phyloP scores from a whole-genome alignment of 805 yeast genomes.

The Torulaspora quercuum region DNA sequence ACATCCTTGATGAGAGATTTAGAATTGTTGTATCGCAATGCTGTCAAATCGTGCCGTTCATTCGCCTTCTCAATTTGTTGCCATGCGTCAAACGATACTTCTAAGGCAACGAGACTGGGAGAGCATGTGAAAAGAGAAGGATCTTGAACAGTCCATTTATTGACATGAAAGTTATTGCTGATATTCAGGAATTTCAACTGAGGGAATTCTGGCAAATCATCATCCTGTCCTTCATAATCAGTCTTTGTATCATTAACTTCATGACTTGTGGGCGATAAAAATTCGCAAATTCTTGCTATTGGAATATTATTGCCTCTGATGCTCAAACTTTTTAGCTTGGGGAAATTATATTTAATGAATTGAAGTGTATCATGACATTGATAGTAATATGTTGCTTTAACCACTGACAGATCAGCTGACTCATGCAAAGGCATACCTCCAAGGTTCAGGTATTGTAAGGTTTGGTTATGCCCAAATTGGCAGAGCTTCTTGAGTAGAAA shows the following conservation, averaged over 20 bases:
- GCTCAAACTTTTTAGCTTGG: slow-evolving; percentile 38
- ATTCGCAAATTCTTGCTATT: slow-evolving; percentile 35
- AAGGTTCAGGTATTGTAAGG: slow-evolving; percentile 49
- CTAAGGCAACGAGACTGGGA: slow-evolving; percentile 57
- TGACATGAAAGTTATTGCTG: slow-evolving; percentile 57
- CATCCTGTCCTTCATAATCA: slow-evolving; percentile 10
- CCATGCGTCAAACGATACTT: slow-evolving; percentile 54
- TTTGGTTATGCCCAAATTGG: slow-evolving; percentile 36
- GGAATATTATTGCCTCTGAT: slow-evolving; percentile 38
- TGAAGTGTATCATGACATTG: slow-evolving; percentile 35
- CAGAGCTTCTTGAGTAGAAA: slow-evolving; percentile 43
- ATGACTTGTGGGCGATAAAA: slow-evolving; percentile 29
- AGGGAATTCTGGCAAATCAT: slow-evolving; percentile 20
- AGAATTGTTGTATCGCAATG: slow-evolving; percentile 21
- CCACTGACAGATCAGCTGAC: slow-evolving; percentile 26
- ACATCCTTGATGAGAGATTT: slow-evolving; percentile 25
- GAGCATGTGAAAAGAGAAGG: slow-evolving; percentile 45
- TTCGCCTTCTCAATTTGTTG: slow-evolving; percentile 34
- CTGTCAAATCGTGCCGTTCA: slow-evolving; percentile 26
- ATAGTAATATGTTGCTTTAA: slow-evolving; percentile 28
- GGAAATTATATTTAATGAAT: slow-evolving; percentile 41
- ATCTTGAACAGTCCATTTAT: slow-evolving; percentile 57
- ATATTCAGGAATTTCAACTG: slow-evolving; percentile 59
- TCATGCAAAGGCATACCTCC: slow-evolving; percentile 61
- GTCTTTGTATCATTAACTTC: slow-evolving; percentile 19